Evolutionary conservation across 2,329 filamentous ascomycete species (phyloP), one percentile per base, ranked within the genome.

Genomic region (Scortechinia acanthostroma): DNA sequence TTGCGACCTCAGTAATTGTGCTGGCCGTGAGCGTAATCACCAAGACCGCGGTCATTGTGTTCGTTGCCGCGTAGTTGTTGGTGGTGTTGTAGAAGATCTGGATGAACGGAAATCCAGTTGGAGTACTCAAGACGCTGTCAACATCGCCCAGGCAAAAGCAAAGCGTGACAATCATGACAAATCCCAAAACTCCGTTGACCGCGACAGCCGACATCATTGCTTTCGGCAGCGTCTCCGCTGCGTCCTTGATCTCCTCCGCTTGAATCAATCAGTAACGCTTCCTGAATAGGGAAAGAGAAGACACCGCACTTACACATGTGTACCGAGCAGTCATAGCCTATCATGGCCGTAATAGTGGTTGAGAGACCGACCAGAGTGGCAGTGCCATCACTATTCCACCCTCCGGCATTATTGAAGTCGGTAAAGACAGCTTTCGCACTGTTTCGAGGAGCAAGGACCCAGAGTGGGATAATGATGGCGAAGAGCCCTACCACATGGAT

Each of bases 71-170:
- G 21, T 62, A 49, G 33, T 56, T 60, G 1, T 60, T 53, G 3
- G 68, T 64, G 3, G 62, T 62, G 42, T 68, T 62, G 43, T 63
- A 63, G 43, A 69, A 66, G 2, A 70, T 57, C 25, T 69, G 60
- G 43, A 70, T 68, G 46, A 71, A 69, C 1, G 68, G 66, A 15
- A 61, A 61, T 1, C 59, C 60, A 0, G 65, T 69, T 2, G 58
- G 55, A 1, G 53, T 61, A 3, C 55, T 53, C 5, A 70, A 55
- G 22, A 67, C 55, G 2, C 40, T 47, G 13, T 60, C 50, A 22
- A 68, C 48, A 43, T 70, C 59, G 3, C 64, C 65, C 3, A 70
- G 54, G 20, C 63, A 67, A 50, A 69, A 71, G 25, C 63, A 61
- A 16, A 69, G 52, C 3, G 66, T 65, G n/a, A 68, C 54, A 44